phyloP scores from a whole-genome alignment of 129 eudicot genomes.

The Gnaphalium uliginosum region DNA sequence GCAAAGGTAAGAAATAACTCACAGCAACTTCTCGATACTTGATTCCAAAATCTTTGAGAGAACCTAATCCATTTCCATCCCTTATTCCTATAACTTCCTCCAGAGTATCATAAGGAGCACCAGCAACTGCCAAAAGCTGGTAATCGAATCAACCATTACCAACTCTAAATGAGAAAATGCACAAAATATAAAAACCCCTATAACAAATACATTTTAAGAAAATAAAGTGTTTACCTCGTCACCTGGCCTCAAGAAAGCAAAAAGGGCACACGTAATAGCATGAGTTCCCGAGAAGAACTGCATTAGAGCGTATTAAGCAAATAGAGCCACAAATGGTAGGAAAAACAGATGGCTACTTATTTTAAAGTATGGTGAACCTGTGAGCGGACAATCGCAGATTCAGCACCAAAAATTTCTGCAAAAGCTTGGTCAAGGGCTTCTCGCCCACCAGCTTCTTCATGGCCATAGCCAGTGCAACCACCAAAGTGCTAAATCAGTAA shows the following conservation, averaged over 20 bases:
- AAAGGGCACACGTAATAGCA: constrained; percentile 96
- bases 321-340: neutral
- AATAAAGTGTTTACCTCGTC: constrained; percentile 64
- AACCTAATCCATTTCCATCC: constrained; percentile 73
- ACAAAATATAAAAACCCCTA: neutral
- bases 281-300: constrained; percentile 99
- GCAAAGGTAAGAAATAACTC: constrained; percentile 29
- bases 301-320: constrained; percentile 8
- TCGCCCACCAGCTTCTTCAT: constrained; percentile 98
- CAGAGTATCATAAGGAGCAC: constrained; percentile 96
- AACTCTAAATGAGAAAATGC: constrained; percentile 1
- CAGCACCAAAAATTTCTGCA: constrained; percentile 97
- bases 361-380: constrained; percentile 53
- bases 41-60: constrained; percentile 83
- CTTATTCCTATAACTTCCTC: constrained; percentile 97
- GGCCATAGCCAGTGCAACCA: constrained; percentile 98
- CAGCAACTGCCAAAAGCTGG: constrained; percentile 99
- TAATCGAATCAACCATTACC: constrained; percentile 17
- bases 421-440: constrained; percentile 93
- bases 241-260: constrained; percentile 94
- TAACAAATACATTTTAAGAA: neutral
- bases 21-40: constrained; percentile 90
- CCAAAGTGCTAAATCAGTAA: constrained; percentile 68
- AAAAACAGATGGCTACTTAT: constrained; percentile 13
- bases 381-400: constrained; percentile 88